Percentiles rank a stretch among this genome's conserved stretches.
Conservation (phyloP, 116 monocot species). For the Trichopus zeylanicus region DNA sequence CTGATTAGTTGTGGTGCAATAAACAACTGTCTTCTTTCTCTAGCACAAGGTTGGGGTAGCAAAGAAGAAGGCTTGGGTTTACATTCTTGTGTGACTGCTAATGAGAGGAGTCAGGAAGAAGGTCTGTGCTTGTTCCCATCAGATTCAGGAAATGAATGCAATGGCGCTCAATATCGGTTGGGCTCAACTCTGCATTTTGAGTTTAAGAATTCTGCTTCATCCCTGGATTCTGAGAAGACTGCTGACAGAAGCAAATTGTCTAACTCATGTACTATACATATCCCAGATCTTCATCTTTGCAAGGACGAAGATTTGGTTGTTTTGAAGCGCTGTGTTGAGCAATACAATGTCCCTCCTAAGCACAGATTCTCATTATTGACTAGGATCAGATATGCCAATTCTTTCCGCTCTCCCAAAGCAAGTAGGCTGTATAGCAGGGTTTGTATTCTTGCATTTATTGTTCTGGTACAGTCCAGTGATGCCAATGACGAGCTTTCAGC, state of each 20-base stretch:
- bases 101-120: conserved; percentile 69
- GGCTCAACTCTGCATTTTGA: conserved; percentile 98
- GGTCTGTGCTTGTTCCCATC: conserved; percentile 71
- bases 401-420: conserved; percentile 49
- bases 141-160: conserved; percentile 54
- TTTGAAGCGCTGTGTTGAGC: conserved; percentile 71
- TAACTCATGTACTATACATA: conserved; percentile 57
- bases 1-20: conserved; percentile 74
- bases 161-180: conserved; percentile 49
- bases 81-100: conserved; percentile 78
- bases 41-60: conserved; percentile 99
- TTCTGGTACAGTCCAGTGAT: conserved; percentile 89
- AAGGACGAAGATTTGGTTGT: conserved; percentile 87
- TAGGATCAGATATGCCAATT: conserved; percentile 88
- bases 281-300: conserved; percentile 75
- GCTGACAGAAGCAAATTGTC: conserved; percentile 24
- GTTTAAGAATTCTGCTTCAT: conserved; percentile 32
- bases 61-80: conserved; percentile 99
- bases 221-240: conserved; percentile 16
- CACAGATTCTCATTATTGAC: conserved; percentile 91
- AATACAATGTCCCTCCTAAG: conserved; percentile 73
- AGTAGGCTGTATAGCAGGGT: conserved; percentile 79
- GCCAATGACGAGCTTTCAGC: conserved; percentile 91
- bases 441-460: conserved; percentile 71
- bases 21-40: conserved; percentile 73